These are phyloP conservation scores for Beauveria bassiana DNA, from an alignment of 2,329 filamentous ascomycete species.

Conservation along the genomic window DNA sequence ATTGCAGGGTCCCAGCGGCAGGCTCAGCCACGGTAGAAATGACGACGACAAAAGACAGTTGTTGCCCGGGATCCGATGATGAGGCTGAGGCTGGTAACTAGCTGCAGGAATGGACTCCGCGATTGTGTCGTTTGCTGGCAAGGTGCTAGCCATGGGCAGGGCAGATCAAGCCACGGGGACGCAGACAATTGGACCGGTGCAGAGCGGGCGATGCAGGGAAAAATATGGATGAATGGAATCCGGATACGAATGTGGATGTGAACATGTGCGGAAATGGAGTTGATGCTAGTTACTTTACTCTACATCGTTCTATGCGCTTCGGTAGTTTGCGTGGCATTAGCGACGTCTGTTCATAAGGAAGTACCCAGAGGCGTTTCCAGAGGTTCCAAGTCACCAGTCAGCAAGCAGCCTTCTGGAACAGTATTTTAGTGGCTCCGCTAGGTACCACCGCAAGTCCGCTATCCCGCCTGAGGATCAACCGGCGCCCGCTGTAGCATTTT, in stretches of 20 bases:
- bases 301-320: no score
- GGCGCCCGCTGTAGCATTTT: not conserved
- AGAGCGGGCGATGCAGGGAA: no score
- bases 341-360: no score
- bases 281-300: no score
- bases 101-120: not conserved
- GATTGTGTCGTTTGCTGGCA: not conserved
- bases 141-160: no score
- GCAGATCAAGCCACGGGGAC: no score
- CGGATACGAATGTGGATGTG: no score
- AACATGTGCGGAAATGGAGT: no score
- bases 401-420: not conserved
- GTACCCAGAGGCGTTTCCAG: no score
- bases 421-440: constrained; percentile 2
- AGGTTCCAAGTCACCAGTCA: not conserved
- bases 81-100: not conserved
- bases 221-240: no score
- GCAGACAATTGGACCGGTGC: no score
- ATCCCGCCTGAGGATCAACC: not conserved
- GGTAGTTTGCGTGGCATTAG: no score
- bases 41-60: not conserved
- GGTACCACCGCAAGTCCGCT: constrained; percentile 1
- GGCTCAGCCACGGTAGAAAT: not conserved
- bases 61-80: not conserved
- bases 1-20: not conserved